Base-by-base conservation (phyloP, 176 grass and related monocot species). In the Cocos nucifera region DNA sequence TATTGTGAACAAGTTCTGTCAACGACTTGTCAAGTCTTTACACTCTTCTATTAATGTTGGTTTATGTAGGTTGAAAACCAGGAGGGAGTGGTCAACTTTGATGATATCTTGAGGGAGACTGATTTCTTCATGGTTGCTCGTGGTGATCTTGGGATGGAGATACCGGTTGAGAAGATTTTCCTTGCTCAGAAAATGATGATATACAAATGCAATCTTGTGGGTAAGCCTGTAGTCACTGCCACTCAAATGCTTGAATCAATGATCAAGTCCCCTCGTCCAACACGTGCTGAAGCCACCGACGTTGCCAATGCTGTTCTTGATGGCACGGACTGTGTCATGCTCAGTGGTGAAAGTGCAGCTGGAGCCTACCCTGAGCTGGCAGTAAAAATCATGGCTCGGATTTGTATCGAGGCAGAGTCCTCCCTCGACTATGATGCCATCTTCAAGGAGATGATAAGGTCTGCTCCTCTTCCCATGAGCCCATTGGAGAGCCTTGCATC, bases 111-210 rank as follows among this genome's bases (percentile, higher is more conserved):
- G 30, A 61, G 27, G 27, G 58, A 61, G 58, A 61, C 58, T 0
- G 58, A 61, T 32, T 17, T 27, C 17, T 61, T 61, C 25, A 61
- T 61, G 58, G 58, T 61, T 12, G 58, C 58, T 39, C 24, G 58
- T 30, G 58, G 58, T 35, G 58, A 61, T 32, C 58, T 61, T 61
- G 58, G 58, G 8, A 61, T 61, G 58, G 58, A 61, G 58, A 61
- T 61, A 61, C 58, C 58, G 18, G 58, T 61, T n/a, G 58, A 61
- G 25, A 61, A 61, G 27, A 61, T 61, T 27, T 61, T 61, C 58
- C 58, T 61, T 18, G 58, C 58, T 10, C 58, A 61, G 27, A 61
- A 61, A 27, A 61, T 61, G 58, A 61, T 61, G 58, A 61, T 61
- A 18, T 61, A 61, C 58, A 61, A 61, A 61, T 61, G 58, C 58